Base-by-base conservation (phyloP, 306 rosid species). In the Senna tora region DNA sequence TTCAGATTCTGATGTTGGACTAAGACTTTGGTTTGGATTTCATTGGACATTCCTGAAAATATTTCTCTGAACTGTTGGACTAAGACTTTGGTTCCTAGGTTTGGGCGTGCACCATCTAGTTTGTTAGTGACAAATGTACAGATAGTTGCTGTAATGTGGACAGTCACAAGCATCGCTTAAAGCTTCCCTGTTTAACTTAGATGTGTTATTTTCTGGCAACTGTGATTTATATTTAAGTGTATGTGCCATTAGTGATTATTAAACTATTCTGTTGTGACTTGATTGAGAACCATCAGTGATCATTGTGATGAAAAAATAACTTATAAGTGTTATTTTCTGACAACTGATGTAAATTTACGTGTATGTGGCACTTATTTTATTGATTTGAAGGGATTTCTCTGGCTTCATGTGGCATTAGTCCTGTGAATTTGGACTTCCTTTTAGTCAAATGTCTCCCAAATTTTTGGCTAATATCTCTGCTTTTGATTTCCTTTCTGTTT, bases 21-120 rank as follows among this genome's bases (percentile, higher is more conserved):
- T n/a, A n/a, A n/a, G 52, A 71, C n/a, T n/a, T 52, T 58, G 67
- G 42, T 73, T 65, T 63, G 16, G 57, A 41, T 77, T 78, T 79
- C n/a, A 9, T 50, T 51, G 57, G 46, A 42, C 33, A 9, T 58
- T 58, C 64, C 52, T 73, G 55, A 57, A 15, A 52, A 65, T 25
- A 42, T 1, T 33, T 20, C 30, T 63, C 25, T 42, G 28, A 46
- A n/a, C 34, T 71, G 66, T 75, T 58, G 41, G 41, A 30, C 71
- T 45, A 19, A 63, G 39, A 28, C 25, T 51, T 14, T 57, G 43
- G 51, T 38, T 47, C 71, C 10, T 65, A 16, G 10, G 50, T 67
- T 39, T 6, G 30, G 3, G 12, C 9, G 11, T 9, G 53, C 41
- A 38, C 52, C 38, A 15, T 53, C 12, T 42, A 53, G 49, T 65